Percentiles rank a stretch among this genome's conserved stretches.
phyloP scores from a whole-genome alignment of 2,329 filamentous ascomycete genomes.

The Trichoderma koningii region DNA sequence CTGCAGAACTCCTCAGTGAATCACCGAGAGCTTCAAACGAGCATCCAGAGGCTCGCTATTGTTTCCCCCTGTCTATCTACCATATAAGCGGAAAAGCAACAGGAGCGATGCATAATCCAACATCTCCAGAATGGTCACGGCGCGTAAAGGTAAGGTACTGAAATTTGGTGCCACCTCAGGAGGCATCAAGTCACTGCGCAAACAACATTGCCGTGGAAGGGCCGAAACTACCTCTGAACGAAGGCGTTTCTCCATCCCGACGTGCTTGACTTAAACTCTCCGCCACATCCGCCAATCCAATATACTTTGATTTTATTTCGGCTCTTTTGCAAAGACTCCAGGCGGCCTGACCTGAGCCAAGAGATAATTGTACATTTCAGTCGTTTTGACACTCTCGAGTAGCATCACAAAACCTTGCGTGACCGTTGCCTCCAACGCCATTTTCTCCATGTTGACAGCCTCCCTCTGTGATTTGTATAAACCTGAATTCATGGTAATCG shows the following conservation, averaged over 20 bases:
- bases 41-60: not conserved
- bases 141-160: not conserved
- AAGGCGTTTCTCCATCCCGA: not conserved
- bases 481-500: not conserved
- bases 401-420: conserved; percentile 1
- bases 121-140: not conserved
- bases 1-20: not conserved
- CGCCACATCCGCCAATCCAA: not conserved
- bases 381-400: not conserved
- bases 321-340: not conserved
- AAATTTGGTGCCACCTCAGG: not conserved
- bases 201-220: no score
- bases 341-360: not conserved
- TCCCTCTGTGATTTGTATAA: not conserved
- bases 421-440: conserved; percentile 10
- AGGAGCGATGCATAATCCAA: not conserved
- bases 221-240: no score
- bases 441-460: not conserved
- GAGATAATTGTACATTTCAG: conserved; percentile 20
- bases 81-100: not conserved
- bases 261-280: not conserved
- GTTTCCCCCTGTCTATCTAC: not conserved
- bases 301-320: not conserved
- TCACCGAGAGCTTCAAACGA: not conserved
- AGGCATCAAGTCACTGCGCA: not conserved